Conservation (phyloP, 768 basidiomycete genomes). For the Lactarius sp. region DNA sequence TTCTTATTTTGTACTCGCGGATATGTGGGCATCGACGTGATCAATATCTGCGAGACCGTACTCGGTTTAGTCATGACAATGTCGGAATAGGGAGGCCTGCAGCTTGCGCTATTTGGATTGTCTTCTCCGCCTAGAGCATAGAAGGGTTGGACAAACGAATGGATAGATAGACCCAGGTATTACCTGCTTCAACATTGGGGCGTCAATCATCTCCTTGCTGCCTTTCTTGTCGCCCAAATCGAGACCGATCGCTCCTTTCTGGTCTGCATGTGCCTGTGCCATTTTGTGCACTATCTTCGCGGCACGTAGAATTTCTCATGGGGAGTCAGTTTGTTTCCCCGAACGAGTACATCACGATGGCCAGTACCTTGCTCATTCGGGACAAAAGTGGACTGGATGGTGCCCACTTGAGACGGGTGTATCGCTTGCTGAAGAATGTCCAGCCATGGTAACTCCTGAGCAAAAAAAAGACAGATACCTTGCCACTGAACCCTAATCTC, state of each 20-base stretch:
- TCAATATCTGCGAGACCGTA: not conserved
- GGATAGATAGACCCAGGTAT: conserved; percentile 10
- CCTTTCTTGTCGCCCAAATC: conserved; percentile 45
- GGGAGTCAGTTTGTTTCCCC: not conserved
- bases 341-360: not conserved
- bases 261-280: conserved; percentile 47
- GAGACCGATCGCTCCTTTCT: conserved; percentile 68
- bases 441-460: not conserved
- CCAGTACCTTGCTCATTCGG: conserved; percentile 60
- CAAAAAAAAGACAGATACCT: conserved; percentile 42
- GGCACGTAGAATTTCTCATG: conserved; percentile 70
- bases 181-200: conserved; percentile 85
- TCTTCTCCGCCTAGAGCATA: conserved; percentile 19
- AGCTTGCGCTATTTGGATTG: conserved; percentile 15
- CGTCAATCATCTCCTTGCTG: conserved; percentile 81
- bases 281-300: conserved; percentile 65
- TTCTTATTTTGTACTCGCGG: not conserved
- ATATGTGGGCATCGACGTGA: not conserved
- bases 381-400: conserved; percentile 74
- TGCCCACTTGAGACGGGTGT: conserved; percentile 77
- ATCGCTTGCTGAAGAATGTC: conserved; percentile 73
- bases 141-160: not conserved
- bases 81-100: conserved; percentile 21
- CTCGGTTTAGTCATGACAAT: not conserved
- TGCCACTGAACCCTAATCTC: conserved; percentile 85